Conservation (phyloP, 306 rosid genomes). For the Vigna reflexopilosa region DNA sequence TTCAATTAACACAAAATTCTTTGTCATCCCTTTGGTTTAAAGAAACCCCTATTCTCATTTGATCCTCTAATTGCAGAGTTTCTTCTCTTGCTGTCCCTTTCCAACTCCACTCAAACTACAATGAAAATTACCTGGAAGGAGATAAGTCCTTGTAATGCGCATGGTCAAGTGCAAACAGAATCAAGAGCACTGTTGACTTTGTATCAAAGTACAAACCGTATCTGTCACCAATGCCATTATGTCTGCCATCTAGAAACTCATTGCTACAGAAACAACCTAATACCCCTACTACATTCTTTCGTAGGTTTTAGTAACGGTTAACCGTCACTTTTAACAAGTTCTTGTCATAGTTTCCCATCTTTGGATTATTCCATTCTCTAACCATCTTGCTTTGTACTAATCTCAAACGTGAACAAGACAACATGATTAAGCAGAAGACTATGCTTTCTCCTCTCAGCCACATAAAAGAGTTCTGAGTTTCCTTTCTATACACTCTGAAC, state of each 20-base stretch:
- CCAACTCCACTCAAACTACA: constrained; percentile 83
- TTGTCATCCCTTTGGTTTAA: constrained; percentile 61
- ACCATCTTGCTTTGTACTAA: constrained; percentile 43
- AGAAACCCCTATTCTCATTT: constrained; percentile 50
- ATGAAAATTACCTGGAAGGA: constrained; percentile 71
- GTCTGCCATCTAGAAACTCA: constrained; percentile 38
- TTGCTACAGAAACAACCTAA: constrained; percentile 32
- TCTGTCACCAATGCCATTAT: constrained; percentile 30
- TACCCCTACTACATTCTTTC: constrained; percentile 17
- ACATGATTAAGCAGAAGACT: constrained; percentile 69
- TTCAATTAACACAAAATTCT: constrained; percentile 37
- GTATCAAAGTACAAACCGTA: constrained; percentile 25
- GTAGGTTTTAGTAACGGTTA: constrained; percentile 62
- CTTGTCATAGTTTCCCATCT: constrained; percentile 48
- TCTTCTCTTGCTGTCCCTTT: constrained; percentile 57
- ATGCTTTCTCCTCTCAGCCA: constrained; percentile 36
- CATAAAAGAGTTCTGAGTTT: constrained; percentile 36
- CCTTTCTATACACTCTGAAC: background rate
- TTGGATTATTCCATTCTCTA: constrained; percentile 46
- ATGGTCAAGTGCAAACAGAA: constrained; percentile 44
- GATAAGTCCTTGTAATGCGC: constrained; percentile 75
- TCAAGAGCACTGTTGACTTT: constrained; percentile 45
- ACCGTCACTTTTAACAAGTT: constrained; percentile 65
- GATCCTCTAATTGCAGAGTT: background rate
- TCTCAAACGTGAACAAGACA: constrained; percentile 48